phyloP scores from a whole-genome alignment of 2,329 filamentous ascomycete species.

The Clathrospora elynae region DNA sequence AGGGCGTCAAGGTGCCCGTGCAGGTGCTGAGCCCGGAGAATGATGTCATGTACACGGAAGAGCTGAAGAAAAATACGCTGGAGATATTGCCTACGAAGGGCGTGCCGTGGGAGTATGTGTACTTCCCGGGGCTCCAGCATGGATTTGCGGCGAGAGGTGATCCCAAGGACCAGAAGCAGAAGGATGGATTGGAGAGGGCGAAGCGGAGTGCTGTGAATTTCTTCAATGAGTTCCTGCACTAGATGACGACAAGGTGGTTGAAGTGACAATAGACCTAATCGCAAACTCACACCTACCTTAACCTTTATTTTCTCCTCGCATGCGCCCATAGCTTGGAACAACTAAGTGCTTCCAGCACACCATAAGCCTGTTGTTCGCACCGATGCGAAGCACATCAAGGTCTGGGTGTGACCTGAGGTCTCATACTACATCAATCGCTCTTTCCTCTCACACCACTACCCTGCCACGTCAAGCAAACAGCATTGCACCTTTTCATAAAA shows the following conservation, averaged over 20 bases:
- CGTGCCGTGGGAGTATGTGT: slow-evolving; percentile 42
- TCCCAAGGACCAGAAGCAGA: slow-evolving; percentile 31
- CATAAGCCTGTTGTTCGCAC: no score
- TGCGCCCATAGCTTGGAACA: no score
- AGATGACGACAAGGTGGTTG: neutral
- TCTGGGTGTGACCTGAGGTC: no score
- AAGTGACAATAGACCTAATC: neutral
- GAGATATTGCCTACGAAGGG: slow-evolving; percentile 36
- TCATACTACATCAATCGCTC: no score
- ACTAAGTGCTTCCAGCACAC: no score
- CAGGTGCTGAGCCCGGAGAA: slow-evolving; percentile 40
- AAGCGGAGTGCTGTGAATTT: slow-evolving; percentile 41
- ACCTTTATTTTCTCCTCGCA: no score
- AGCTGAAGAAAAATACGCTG: slow-evolving; percentile 38
- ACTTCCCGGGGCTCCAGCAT: slow-evolving; percentile 41
- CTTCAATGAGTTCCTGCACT: slow-evolving; percentile 43
- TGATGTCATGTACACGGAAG: slow-evolving; percentile 35
- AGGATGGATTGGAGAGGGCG: slow-evolving; percentile 42
- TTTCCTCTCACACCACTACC: no score
- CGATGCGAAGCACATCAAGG: no score
- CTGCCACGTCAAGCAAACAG: no score
- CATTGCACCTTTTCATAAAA: no score
- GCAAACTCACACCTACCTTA: no score
- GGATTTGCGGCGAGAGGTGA: slow-evolving; percentile 43
- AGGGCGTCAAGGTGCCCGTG: slow-evolving; percentile 38